Conservation (phyloP, 805 yeast genomes). For the Ogataea salicorniae region DNA sequence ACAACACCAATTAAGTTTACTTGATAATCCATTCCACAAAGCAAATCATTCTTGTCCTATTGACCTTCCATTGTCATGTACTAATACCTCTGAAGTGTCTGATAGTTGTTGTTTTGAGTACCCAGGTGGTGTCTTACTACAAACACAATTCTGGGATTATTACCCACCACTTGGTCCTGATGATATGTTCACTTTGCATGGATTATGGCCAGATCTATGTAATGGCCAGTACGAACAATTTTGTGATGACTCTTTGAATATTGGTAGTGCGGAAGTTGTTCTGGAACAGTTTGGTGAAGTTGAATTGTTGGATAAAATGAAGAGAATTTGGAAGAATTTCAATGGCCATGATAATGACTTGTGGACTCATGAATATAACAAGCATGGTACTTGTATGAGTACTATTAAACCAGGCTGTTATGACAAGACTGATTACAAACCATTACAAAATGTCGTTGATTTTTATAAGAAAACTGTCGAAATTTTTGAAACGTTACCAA, state of each 20-base stretch:
- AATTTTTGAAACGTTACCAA: constrained; percentile 55
- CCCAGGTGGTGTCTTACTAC: constrained; percentile 78
- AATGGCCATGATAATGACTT: constrained; percentile 62
- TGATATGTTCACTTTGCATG: constrained; percentile 74
- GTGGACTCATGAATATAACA: constrained; percentile 92
- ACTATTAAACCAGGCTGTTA: constrained; percentile 76
- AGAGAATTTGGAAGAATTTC: constrained; percentile 64
- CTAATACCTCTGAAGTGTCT: constrained; percentile 45
- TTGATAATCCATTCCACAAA: neutral
- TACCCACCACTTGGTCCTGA: constrained; percentile 67
- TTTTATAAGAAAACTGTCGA: constrained; percentile 59
- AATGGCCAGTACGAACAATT: constrained; percentile 76
- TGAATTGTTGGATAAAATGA: constrained; percentile 54
- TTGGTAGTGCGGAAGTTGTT: constrained; percentile 43
- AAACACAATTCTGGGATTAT: constrained; percentile 93
- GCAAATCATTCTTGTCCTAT: constrained; percentile 41
- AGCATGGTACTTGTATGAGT: constrained; percentile 89
- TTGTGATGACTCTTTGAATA: constrained; percentile 59
- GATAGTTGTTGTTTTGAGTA: constrained; percentile 82
- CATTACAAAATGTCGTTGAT: constrained; percentile 54
- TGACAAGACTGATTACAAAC: constrained; percentile 24
- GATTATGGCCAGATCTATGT: constrained; percentile 87
- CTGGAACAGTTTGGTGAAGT: constrained; percentile 42
- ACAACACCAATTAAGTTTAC: neutral
- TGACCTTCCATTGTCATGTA: constrained; percentile 56